Conservation (phyloP, 345 rosid species). For the Brassica napus region DNA sequence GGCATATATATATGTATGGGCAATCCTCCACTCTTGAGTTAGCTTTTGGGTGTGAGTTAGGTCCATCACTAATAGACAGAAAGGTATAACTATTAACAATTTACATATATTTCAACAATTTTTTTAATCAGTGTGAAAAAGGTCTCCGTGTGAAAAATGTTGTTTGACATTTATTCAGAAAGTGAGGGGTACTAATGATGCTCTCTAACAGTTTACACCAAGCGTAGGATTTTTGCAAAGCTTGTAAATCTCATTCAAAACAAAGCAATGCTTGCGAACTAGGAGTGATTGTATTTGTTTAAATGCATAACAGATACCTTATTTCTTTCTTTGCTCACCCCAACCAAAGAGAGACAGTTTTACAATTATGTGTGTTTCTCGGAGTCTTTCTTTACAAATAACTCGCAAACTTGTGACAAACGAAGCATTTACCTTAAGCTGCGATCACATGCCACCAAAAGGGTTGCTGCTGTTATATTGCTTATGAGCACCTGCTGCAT, state of each 20-base stretch:
- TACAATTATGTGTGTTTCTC: slow-evolving; percentile 3
- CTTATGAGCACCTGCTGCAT: slow-evolving; percentile 38
- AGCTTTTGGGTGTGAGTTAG: too few species aligned
- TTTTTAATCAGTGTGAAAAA: too few species aligned
- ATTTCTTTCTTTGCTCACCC: neutral
- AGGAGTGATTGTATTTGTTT: neutral
- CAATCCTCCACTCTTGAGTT: too few species aligned
- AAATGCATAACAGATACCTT: neutral
- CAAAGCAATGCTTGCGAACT: neutral
- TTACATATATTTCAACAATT: too few species aligned
- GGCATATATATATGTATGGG: too few species aligned
- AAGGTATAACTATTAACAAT: too few species aligned
- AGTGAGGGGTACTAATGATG: neutral
- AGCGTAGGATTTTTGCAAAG: neutral
- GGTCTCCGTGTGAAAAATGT: too few species aligned
- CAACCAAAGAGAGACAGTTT: neutral
- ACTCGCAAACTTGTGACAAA: slow-evolving; percentile 4
- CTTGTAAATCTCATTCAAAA: neutral
- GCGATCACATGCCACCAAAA: slow-evolving; percentile 66
- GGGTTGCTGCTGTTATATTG: slow-evolving; percentile 76
- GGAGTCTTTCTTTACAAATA: neutral
- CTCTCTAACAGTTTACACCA: neutral
- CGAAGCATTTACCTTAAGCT: neutral
- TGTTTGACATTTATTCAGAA: too few species aligned
- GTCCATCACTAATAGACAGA: too few species aligned